Percentiles rank a stretch among this genome's conserved stretches.
Conservation (phyloP, 208 protist genomes). For the Naegleria lovaniensis region DNA sequence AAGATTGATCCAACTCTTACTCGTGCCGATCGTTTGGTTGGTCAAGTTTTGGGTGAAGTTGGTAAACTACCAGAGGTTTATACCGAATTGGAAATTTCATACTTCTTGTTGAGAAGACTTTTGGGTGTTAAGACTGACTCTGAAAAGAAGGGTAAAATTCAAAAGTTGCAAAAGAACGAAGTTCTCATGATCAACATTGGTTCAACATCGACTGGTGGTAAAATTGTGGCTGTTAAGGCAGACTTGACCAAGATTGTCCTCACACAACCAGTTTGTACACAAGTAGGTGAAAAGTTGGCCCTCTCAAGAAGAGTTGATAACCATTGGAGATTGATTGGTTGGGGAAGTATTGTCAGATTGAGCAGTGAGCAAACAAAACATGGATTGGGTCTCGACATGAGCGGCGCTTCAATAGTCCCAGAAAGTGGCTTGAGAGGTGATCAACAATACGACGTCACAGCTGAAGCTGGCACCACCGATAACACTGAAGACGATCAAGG, state of each 20-base stretch:
- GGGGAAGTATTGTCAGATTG: constrained; percentile 54
- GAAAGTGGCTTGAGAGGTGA: background rate
- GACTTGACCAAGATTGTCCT: constrained; percentile 92
- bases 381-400: background rate
- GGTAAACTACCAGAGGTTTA: constrained; percentile 90
- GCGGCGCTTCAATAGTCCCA: background rate
- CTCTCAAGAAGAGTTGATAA: constrained; percentile 92
- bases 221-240: constrained; percentile 80
- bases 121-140: constrained; percentile 81
- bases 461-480: background rate
- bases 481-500: background rate
- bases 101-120: constrained; percentile 91
- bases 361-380: background rate
- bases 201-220: constrained; percentile 92
- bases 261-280: constrained; percentile 92
- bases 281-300: constrained; percentile 92
- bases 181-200: constrained; percentile 99
- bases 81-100: constrained; percentile 93
- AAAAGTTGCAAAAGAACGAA: constrained; percentile 89
- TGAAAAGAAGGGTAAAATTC: constrained; percentile 70
- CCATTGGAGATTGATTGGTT: constrained; percentile 93
- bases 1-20: constrained; percentile 98
- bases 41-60: constrained; percentile 78
- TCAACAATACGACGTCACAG: background rate
- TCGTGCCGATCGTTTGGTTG: constrained; percentile 94